A percentile compares a stretch with the other conserved stretches of the same genome.
Evolutionary conservation across 2,329 filamentous ascomycete species (phyloP).

Genomic region (Hypoxylon sp.): DNA sequence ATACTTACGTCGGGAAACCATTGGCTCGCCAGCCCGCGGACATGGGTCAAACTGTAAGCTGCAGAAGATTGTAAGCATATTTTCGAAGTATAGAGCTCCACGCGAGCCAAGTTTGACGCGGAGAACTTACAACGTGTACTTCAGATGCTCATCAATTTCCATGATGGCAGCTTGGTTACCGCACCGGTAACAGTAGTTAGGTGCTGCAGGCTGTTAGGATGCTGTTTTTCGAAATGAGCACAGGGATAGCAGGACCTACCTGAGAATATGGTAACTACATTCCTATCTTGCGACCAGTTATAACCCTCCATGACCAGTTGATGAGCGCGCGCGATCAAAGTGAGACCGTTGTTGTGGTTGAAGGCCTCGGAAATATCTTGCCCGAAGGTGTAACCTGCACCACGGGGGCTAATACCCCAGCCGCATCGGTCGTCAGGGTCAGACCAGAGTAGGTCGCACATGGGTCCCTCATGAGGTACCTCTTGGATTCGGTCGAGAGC

Average conservation of each 20-base stretch:
- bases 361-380: slow-evolving; percentile 99
- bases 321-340: slow-evolving; percentile 94
- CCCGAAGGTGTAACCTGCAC: slow-evolving; percentile 94
- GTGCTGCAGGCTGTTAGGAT: slow-evolving; percentile 65
- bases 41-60: slow-evolving; percentile 99
- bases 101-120: slow-evolving; percentile 9
- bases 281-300: slow-evolving; percentile 98
- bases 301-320: slow-evolving; percentile 99
- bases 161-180: slow-evolving; percentile 99
- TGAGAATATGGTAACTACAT: slow-evolving; percentile 99
- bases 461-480: slow-evolving; percentile 97
- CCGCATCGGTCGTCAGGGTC: slow-evolving; percentile 97
- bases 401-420: slow-evolving; percentile 95
- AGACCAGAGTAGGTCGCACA: slow-evolving; percentile 98
- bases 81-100: slow-evolving; percentile 17
- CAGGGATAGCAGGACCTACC: slow-evolving; percentile 66
- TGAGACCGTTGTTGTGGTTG: slow-evolving; percentile 98
- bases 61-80: slow-evolving; percentile 40
- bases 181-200: slow-evolving; percentile 98
- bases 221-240: background rate
- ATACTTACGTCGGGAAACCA: slow-evolving; percentile 90
- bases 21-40: slow-evolving; percentile 95
- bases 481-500: slow-evolving; percentile 97
- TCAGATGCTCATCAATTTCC: slow-evolving; percentile 99
- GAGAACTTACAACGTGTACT: slow-evolving; percentile 94